These are phyloP conservation scores for Clavispora santaluciae DNA, from an alignment of 805 yeast species.

Conservation along the genomic window DNA sequence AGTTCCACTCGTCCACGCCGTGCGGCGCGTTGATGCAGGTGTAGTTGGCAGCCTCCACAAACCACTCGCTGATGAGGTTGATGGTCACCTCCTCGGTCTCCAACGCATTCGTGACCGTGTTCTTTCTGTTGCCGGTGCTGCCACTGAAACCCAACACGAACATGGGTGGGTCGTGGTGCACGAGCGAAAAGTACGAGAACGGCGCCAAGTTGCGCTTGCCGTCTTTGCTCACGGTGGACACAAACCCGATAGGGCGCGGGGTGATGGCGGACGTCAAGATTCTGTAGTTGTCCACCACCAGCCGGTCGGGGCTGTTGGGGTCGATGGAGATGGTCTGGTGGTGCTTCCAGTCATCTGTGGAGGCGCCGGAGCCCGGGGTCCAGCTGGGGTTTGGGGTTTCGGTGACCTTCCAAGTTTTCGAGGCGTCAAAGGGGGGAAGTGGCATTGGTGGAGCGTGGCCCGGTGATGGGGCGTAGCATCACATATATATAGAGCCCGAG, in stretches of 20 bases:
- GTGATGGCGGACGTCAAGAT: conserved; percentile 47
- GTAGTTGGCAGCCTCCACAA: conserved; percentile 57
- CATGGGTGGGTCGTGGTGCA: conserved; percentile 53
- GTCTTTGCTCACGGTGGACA: conserved; percentile 41
- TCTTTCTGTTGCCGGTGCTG: conserved; percentile 38
- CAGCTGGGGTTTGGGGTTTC: conserved; percentile 30
- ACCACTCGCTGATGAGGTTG: conserved; percentile 59
- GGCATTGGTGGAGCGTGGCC: too few relatives aligned
- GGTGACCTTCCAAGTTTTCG: conserved; percentile 16
- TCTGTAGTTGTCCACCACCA: conserved; percentile 43
- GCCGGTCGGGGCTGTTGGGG: conserved; percentile 37
- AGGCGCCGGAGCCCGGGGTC: conserved; percentile 47
- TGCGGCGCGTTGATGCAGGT: conserved; percentile 44
- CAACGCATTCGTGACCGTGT: conserved; percentile 44
- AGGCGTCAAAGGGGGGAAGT: conserved; percentile 6
- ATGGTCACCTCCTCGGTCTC: conserved; percentile 52
- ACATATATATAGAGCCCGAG: too few relatives aligned
- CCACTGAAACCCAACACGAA: conserved; percentile 48
- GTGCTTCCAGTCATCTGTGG: conserved; percentile 37
- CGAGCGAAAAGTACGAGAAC: conserved; percentile 50
- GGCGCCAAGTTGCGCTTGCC: conserved; percentile 54
- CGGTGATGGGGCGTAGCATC: too few relatives aligned
- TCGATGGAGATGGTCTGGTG: conserved; percentile 45
- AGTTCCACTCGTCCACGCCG: conserved; percentile 51
- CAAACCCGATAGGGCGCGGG: conserved; percentile 60